Evolutionary conservation across 2,329 filamentous ascomycete genomes (phyloP), one percentile per base, ranked within the genome.

Genomic region (Alternaria postmessia): DNA sequence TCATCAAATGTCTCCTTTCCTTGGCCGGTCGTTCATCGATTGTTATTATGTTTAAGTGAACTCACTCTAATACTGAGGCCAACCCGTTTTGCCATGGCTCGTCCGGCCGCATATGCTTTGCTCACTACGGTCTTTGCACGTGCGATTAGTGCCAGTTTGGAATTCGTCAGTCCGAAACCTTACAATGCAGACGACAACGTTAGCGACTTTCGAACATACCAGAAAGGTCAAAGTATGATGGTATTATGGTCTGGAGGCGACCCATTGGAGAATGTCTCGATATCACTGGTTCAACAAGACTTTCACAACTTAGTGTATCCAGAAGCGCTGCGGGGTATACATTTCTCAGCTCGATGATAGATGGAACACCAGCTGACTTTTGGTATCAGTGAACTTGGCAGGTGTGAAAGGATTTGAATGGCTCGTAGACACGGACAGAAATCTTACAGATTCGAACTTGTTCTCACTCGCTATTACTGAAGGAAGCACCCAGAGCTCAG

Each of bases 391-490:
- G 43, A 43, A 59, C 26, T 48, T 44, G 2, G 20, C 57, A 3
- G 49, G 47, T 12, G 30, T 44, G 9, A 48, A 49, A 12, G 57
- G 28, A 26, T 63, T 54, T 32, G 7, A 16, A n/a, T 63, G 53
- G 61, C 39, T 60, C 5, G 52, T 63, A 9, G 48, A 42, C 12
- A 60, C 57, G 30, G 34, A 34, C 4, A 63, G 57, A 22, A 47
- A 63, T 32, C 61, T 63, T n/a, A 46, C 48, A 7, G 14, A 34
- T 26, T 63, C 53, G 11, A 60, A 57, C n/a, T 11, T 60, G 4
- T 60, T 60, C 44, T 63, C 42, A 30, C 28, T 63, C 22, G 24
- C 24, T 26, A 26, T 26, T 26, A 26, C 24, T 26, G 0, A 26
- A 26, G 24, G 24, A 26, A 26, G 2, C 0, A 26, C 34, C 16